Conservation (phyloP, 108 stramenopile genomes). For the Schizochytrium sp. region DNA sequence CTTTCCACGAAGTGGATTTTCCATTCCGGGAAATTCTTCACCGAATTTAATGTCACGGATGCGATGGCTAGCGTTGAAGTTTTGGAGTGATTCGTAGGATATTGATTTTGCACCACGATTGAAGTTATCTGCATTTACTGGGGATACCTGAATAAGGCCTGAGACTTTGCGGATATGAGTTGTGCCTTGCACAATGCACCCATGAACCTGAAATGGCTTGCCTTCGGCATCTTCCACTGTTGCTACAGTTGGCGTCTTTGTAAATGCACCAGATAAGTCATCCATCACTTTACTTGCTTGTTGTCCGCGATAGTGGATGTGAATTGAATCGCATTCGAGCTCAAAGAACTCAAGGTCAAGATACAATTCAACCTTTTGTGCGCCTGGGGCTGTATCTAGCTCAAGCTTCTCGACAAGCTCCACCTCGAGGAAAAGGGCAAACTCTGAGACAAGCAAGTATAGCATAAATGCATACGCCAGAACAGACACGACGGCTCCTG, state of each 20-base stretch:
- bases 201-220: not conserved
- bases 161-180: not conserved
- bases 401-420: conserved; percentile 42
- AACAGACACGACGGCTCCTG: conserved; percentile 22
- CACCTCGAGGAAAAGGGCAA: not conserved
- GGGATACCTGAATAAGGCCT: conserved; percentile 5
- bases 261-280: not conserved
- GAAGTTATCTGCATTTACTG: not conserved
- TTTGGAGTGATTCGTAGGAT: not conserved
- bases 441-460: conserved; percentile 18
- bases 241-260: not conserved
- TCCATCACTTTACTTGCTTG: conserved; percentile 28
- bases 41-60: conserved; percentile 29
- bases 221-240: too few relatives aligned
- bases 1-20: not conserved
- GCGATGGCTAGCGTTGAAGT: conserved; percentile 39
- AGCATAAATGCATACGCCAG: conserved; percentile 47
- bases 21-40: not conserved
- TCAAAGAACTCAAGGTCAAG: conserved; percentile 4
- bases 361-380: not conserved
- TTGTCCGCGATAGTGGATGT: conserved; percentile 25
- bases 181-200: conserved; percentile 12
- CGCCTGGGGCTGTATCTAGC: not conserved
- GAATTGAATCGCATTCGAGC: conserved; percentile 26
- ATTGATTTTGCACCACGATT: conserved; percentile 4